Evolutionary conservation across 768 basidiomycete genomes (phyloP), one percentile per base, ranked within the genome.

Genomic region (Lanmaoa rubissima): DNA sequence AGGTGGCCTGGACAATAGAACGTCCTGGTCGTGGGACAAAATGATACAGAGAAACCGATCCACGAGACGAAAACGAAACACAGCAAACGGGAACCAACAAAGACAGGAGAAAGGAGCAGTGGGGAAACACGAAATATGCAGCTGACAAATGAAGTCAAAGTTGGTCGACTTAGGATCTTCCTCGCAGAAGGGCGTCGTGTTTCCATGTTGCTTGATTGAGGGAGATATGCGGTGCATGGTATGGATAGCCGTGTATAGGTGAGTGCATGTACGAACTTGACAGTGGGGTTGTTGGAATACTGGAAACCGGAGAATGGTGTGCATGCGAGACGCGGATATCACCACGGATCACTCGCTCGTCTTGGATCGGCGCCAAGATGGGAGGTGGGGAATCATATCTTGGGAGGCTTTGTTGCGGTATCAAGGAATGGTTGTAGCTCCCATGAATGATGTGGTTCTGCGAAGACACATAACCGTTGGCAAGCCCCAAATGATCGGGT

Each of bases 341-440:
- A 8, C 69, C 72, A 45, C 73, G 64, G 36, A 71, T 64, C 31
- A 73, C 69, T 10, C 69, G 63, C 53, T 73, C 66, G 19, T 73
- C 70, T 48, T 84, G 83, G 39, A 84, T 83, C 3, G 83, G 83
- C 21, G 83, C 82, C 32, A 85, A 70, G 8, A 73, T 76, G 0
- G 82, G 82, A 31, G 84, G 82, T 0, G 83, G 82, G 0, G 80
- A 82, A 21, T 77, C 75, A 54, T 80, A 82, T 39, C 82, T 71
- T 1, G 61, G 66, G 49, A 58, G 59, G 48, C 40, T 61, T 16
- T 66, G 69, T 28, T 63, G 68, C 39, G 59, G 50, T 24, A 64
- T 28, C 55, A 64, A 47, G 24, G 67, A 42, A 55, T 65, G 60
- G 52, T 43, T 58, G 52, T 68, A 72, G 49, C 50, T 58, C 10